phyloP scores from a whole-genome alignment of 306 rosid genomes.

The Benincasa hispida region DNA sequence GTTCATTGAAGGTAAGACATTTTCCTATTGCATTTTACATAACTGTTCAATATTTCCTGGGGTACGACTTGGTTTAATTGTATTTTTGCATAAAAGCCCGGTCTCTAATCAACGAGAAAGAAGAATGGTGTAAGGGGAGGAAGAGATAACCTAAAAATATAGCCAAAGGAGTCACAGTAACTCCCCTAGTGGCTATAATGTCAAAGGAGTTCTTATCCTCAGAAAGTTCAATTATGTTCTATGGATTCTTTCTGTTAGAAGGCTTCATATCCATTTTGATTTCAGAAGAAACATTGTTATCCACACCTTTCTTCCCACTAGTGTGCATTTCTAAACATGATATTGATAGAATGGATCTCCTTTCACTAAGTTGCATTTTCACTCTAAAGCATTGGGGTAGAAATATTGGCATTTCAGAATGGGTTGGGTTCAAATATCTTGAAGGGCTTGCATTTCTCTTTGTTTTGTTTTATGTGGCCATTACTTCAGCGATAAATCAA shows the following conservation, averaged over 20 bases:
- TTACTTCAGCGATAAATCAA: background rate
- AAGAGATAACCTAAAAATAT: background rate
- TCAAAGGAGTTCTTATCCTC: background rate
- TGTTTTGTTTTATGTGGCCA: background rate
- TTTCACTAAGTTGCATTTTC: background rate
- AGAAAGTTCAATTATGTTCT: background rate
- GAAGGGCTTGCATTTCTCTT: background rate
- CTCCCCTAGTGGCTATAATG: background rate
- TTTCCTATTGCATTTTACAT: constrained; percentile 1
- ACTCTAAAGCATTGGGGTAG: background rate
- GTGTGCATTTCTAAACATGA: background rate
- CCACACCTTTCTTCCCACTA: background rate
- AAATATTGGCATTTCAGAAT: background rate
- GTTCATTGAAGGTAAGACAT: constrained; percentile 64
- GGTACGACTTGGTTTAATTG: background rate
- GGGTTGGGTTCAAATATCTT: background rate
- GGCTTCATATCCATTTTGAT: background rate
- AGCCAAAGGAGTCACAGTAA: background rate
- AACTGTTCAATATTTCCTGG: background rate
- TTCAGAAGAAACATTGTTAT: background rate
- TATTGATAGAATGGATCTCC: background rate
- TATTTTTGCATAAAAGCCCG: background rate
- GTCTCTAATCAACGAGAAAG: background rate
- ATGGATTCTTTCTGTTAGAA: background rate
- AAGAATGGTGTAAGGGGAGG: background rate